Evolutionary conservation across 2,329 filamentous ascomycete genomes (phyloP), one percentile per base, ranked within the genome.

Genomic region (Botrytis tulipae): DNA sequence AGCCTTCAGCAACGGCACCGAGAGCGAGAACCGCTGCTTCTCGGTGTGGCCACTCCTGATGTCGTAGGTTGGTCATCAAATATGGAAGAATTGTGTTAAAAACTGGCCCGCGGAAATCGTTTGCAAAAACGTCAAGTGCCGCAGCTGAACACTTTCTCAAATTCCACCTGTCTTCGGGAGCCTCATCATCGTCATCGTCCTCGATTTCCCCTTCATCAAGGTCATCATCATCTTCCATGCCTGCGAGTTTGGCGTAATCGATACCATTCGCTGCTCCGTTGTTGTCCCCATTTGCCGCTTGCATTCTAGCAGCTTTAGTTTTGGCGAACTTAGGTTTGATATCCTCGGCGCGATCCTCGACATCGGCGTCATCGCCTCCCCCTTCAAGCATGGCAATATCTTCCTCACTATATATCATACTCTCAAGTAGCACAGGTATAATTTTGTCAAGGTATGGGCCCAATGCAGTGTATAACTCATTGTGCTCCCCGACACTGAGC

Each of bases 141-240:
- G 96, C 96, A 12, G 96, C 96, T 54, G 96, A 98, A 84, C 96
- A 98, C 84, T 99, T 99, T 76, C 96, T 90, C 71, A 99, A 86
- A 72, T 95, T 98, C 96, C 96, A 99, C 78, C 90, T 89, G 81
- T 97, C 94, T 82, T 98, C 96, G 0, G 94, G 93, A 78, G 95
- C 93, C 68, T 87, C 88, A 76, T 93, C 89, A 75, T 93, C 93
- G 65, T 94, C 93, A 66, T 93, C 92, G 72, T 91, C 89, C 54
- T 91, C 92, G 61, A 97, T 90, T 82, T 98, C 95, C 54, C 94
- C 95, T 76, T 98, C 95, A 78, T 95, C 95, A 10, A 95, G 83
- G 63, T 94, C 92, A 75, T 93, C 92, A 61, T 91, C 89, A 68
- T 80, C n/a, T 57, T 57, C 84, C 74, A 84, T 85, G 73, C 81